Base-by-base conservation (phyloP, 148 eudicot genomes). In the Bassia scoparia region DNA sequence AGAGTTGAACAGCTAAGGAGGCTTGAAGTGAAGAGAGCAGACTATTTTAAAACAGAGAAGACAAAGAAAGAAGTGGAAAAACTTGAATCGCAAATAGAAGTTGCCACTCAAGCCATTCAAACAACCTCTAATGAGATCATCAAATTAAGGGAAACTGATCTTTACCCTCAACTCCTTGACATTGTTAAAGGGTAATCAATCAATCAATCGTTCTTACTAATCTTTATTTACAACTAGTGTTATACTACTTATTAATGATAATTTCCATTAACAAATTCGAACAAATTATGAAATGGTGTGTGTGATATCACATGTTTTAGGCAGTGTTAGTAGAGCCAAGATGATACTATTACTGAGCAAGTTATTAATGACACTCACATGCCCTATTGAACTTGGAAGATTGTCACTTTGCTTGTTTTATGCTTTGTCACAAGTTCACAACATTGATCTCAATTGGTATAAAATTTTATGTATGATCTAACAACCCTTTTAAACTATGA, bases 61-160 rank as follows among this genome's bases (percentile, higher is more conserved):
- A 84, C 89, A 8, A 91, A 89, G 83, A 94, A 94, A 75, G 98
- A 91, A 52, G 93, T 95, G 2, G 98, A 95, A 74, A 95, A 91
- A 63, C 66, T 95, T 50, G 93, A 89, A 55, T 91, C 96, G 37
- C 87, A 83, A 54, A 74, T 89, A 76, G 85, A 84, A 79, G 98
- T 95, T 49, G 93, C 97, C 70, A 64, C 89, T 7, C 96, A 95
- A 56, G 97, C 90, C 50, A 95, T 91, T 59, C 90, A 90, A 70
- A 78, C 98, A 23, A 95, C 92, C 21, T 89, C 98, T 61, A 76
- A 83, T 61, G 97, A 95, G 80, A 91, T 95, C 74, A 77, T 88
- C 76, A 95, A 91, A 72, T 70, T 95, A 48, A 88, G 98, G 63
- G 98, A 95, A 83, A 83, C 82, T 33, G 87, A 95, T 77, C 96